Conservation (phyloP, 31 red algal species). For the Bonnemaisonia californica region DNA sequence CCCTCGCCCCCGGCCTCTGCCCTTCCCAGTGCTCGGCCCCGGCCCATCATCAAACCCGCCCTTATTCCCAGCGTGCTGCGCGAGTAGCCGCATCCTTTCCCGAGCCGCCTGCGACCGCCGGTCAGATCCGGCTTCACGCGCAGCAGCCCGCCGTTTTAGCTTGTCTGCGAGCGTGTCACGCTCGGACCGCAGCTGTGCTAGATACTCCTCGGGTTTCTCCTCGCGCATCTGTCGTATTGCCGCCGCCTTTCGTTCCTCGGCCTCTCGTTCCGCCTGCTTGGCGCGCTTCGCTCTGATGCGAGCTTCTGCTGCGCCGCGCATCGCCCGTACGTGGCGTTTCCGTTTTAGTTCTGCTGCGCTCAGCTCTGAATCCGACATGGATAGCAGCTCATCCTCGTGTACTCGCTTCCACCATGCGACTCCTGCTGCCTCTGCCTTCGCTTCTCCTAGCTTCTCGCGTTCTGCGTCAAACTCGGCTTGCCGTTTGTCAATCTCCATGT, state of each 20-base stretch:
- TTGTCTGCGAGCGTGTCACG: conserved; percentile 61
- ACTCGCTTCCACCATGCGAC: conserved; percentile 56
- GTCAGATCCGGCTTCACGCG: conserved; percentile 74
- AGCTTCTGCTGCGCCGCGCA: conserved; percentile 78
- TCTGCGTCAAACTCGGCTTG: conserved; percentile 47
- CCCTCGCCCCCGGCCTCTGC: conserved; percentile 4
- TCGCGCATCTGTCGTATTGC: conserved; percentile 47
- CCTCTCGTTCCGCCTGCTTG: conserved; percentile 60
- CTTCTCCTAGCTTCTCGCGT: conserved; percentile 51
- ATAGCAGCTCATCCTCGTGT: conserved; percentile 75
- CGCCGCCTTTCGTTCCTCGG: conserved; percentile 46
- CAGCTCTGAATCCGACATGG: conserved; percentile 77
- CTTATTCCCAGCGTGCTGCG: conserved; percentile 75
- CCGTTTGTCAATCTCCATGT: conserved; percentile 50
- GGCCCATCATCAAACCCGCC: conserved; percentile 44
- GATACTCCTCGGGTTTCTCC: conserved; percentile 64
- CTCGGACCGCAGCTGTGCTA: conserved; percentile 55
- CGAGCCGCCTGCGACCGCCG: conserved; percentile 69
- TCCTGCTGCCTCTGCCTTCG: conserved; percentile 45
- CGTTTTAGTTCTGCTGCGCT: conserved; percentile 62
- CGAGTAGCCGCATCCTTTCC: conserved; percentile 84
- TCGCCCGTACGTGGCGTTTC: conserved; percentile 65
- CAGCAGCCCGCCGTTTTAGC: conserved; percentile 61
- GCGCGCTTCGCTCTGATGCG: conserved; percentile 54
- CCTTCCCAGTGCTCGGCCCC: conserved; percentile 32